Evolutionary conservation across 192 early-diverging fungal genomes (phyloP).

Genomic region (Linnemannia schmuckeri): DNA sequence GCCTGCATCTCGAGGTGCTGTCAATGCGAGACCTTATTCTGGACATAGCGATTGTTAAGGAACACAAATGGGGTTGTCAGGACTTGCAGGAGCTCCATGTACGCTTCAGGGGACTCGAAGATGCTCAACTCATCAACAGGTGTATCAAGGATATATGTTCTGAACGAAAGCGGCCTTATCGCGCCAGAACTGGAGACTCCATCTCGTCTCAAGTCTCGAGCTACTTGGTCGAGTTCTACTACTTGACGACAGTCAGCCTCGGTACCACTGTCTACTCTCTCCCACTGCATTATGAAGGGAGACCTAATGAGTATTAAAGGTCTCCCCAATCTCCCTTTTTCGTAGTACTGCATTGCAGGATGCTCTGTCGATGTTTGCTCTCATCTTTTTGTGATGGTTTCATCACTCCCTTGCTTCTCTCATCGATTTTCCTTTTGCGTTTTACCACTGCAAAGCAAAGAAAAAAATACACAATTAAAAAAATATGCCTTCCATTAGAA

Average conservation of each 20-base stretch:
- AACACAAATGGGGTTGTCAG: neutral
- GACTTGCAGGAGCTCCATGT: neutral
- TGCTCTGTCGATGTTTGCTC: too few species aligned
- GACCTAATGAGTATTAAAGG: too few species aligned
- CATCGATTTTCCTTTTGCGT: too few species aligned
- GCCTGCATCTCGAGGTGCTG: neutral
- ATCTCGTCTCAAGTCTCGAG: neutral
- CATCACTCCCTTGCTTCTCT: too few species aligned
- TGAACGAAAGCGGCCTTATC: neutral
- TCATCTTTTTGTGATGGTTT: too few species aligned
- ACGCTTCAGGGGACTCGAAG: neutral
- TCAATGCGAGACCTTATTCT: neutral
- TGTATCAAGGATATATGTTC: neutral
- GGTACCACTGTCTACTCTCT: neutral
- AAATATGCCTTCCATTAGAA: too few species aligned
- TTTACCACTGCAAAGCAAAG: too few species aligned
- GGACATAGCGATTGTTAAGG: neutral
- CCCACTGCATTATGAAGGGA: neutral
- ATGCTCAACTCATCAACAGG: neutral
- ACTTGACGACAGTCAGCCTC: neutral
- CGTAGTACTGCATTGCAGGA: too few species aligned
- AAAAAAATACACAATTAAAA: too few species aligned
- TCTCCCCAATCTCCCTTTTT: too few species aligned
- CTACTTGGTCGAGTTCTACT: neutral
- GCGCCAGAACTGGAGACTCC: neutral